Evolutionary conservation across 2,329 filamentous ascomycete species (phyloP).

Genomic region (Penicillium sp.): DNA sequence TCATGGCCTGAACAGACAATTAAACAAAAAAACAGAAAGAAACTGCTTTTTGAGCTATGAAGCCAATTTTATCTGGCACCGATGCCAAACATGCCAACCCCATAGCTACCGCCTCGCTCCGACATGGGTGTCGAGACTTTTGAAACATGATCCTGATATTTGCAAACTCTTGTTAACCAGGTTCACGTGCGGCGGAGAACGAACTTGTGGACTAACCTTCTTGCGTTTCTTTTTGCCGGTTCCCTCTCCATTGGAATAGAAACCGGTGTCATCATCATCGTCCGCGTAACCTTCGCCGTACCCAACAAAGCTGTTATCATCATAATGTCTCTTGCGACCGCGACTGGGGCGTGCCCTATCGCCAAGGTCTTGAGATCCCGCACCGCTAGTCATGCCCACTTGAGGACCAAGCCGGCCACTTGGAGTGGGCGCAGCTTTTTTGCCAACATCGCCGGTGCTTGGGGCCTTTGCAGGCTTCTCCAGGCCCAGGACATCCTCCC

Average conservation of each 20-base stretch:
- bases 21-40: slow-evolving; percentile 17
- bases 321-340: slow-evolving; percentile 55
- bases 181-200: neutral
- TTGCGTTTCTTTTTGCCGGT: slow-evolving; percentile 53
- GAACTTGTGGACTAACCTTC: slow-evolving; percentile 42
- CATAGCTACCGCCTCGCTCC: slow-evolving; percentile 48
- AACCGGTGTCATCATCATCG: slow-evolving; percentile 50
- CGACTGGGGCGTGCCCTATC: slow-evolving; percentile 49
- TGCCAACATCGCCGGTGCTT: slow-evolving; percentile 34
- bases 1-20: neutral
- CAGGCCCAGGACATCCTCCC: slow-evolving; percentile 54
- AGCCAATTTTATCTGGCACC: slow-evolving; percentile 44
- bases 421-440: slow-evolving; percentile 35
- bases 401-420: slow-evolving; percentile 31
- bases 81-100: slow-evolving; percentile 51
- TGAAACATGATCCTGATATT: slow-evolving; percentile 45
- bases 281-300: slow-evolving; percentile 57
- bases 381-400: slow-evolving; percentile 34
- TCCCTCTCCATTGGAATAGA: slow-evolving; percentile 51
- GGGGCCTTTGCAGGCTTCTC: slow-evolving; percentile 49
- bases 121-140: slow-evolving; percentile 45
- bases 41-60: slow-evolving; percentile 17
- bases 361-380: slow-evolving; percentile 33
- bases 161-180: neutral
- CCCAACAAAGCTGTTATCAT: slow-evolving; percentile 56